Evolutionary conservation across 176 grass and related monocot species (phyloP).

Genomic region (Aegilops longissima): DNA sequence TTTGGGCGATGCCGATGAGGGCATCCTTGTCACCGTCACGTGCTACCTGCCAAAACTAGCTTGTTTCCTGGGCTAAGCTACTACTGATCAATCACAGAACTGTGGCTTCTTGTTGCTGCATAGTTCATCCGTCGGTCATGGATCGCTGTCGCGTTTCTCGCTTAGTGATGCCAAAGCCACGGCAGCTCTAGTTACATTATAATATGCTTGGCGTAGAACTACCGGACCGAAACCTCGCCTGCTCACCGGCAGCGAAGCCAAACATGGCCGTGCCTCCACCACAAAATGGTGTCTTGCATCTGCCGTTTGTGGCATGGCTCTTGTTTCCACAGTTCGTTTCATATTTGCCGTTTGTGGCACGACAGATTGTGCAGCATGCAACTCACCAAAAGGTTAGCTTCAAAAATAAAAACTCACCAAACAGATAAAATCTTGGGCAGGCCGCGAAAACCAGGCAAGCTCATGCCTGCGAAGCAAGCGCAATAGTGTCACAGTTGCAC

Average conservation of each 20-base stretch:
- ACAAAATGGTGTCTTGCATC: neutral
- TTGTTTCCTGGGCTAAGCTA: conserved; percentile 1
- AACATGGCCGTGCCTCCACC: neutral
- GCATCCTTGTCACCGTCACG: neutral
- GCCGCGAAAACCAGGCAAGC: conserved; percentile 30
- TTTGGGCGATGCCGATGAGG: neutral
- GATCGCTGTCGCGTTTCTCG: conserved; percentile 11
- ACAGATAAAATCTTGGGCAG: neutral
- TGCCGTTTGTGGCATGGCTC: neutral
- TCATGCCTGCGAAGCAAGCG: conserved; percentile 25
- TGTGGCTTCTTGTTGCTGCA: neutral
- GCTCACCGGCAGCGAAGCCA: neutral
- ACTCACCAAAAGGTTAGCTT: too few relatives aligned
- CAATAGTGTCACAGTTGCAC: neutral
- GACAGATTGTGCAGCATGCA: too few relatives aligned
- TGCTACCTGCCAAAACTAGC: neutral
- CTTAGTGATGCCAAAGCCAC: neutral
- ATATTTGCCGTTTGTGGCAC: neutral
- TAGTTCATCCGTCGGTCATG: neutral
- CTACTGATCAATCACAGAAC: neutral
- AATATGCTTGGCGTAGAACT: neutral
- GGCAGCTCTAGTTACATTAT: neutral
- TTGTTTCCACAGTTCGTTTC: neutral
- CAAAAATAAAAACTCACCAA: neutral
- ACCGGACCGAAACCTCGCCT: neutral